phyloP scores from a whole-genome alignment of 768 basidiomycete genomes.

The Phlegmacium glaucopus region DNA sequence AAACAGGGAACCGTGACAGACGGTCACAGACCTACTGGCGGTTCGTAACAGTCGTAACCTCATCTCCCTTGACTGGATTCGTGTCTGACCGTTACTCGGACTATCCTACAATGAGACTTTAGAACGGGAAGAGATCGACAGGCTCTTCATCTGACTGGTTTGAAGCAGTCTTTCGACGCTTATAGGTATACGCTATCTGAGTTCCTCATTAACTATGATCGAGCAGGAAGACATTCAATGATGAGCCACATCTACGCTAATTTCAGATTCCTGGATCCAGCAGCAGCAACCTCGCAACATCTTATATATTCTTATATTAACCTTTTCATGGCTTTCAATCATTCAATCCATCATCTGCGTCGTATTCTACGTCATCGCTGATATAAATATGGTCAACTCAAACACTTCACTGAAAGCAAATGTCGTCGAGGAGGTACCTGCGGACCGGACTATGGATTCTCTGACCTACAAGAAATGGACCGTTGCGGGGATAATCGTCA shows the following conservation, averaged over 20 bases:
- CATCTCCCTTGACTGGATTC: conserved; percentile 20
- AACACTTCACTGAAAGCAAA: too few relatives aligned
- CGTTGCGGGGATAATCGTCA: neutral
- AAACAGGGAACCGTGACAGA: too few relatives aligned
- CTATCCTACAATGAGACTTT: conserved; percentile 10
- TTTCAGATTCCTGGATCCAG: too few relatives aligned
- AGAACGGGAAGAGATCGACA: conserved; percentile 15
- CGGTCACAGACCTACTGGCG: conserved; percentile 16
- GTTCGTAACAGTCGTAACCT: conserved; percentile 23
- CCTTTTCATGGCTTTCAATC: too few relatives aligned
- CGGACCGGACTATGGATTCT: too few relatives aligned
- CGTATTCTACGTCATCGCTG: too few relatives aligned
- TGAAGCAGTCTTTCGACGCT: conserved; percentile 16
- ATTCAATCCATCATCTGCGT: too few relatives aligned
- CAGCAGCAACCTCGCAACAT: too few relatives aligned
- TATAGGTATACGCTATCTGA: conserved; percentile 19
- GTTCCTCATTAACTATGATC: conserved; percentile 12
- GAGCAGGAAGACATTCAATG: conserved; percentile 13
- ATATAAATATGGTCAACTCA: too few relatives aligned
- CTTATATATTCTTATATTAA: too few relatives aligned
- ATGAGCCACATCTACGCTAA: conserved; percentile 13
- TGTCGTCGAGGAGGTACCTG: too few relatives aligned
- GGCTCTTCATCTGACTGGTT: conserved; percentile 14
- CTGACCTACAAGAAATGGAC: too few relatives aligned
- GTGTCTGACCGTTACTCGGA: conserved; percentile 21